phyloP scores from a whole-genome alignment of 2,329 filamentous ascomycete species.

The Hypoxylon sp. region DNA sequence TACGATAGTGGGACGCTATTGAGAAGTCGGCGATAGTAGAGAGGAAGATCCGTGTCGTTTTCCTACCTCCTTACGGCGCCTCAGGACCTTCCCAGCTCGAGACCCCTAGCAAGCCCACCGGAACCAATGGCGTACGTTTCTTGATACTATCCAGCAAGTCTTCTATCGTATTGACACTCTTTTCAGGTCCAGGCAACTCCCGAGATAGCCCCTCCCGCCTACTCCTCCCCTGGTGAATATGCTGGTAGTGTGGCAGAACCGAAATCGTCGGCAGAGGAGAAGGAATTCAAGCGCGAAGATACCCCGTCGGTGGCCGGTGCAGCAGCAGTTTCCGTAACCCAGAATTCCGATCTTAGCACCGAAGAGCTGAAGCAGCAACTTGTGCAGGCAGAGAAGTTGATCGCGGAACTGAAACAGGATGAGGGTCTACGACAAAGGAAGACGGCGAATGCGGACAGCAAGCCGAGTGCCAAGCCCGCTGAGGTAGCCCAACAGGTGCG shows the following conservation, averaged over 20 bases:
- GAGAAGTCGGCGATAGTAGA: constrained; percentile 84
- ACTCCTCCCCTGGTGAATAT: constrained; percentile 54
- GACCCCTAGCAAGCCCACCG: constrained; percentile 54
- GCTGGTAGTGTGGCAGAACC: constrained; percentile 47
- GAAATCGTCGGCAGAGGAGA: constrained; percentile 43
- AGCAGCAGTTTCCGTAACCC: constrained; percentile 61
- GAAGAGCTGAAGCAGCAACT: constrained; percentile 78
- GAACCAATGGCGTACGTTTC: constrained; percentile 53
- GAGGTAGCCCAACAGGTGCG: constrained; percentile 64
- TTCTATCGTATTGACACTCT: constrained; percentile 6
- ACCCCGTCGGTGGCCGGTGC: constrained; percentile 45
- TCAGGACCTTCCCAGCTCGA: constrained; percentile 40
- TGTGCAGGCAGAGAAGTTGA: constrained; percentile 76
- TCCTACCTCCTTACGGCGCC: constrained; percentile 71
- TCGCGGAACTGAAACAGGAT: constrained; percentile 74
- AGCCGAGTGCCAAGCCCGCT: constrained; percentile 49
- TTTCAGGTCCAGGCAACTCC: constrained; percentile 53
- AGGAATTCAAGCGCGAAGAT: constrained; percentile 42
- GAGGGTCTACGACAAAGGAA: constrained; percentile 83
- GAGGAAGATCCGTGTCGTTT: constrained; percentile 93
- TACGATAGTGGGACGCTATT: constrained; percentile 75
- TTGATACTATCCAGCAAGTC: constrained; percentile 23
- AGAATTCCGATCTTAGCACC: constrained; percentile 51
- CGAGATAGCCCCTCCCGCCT: constrained; percentile 54
- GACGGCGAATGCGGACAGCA: constrained; percentile 63